Percentiles rank a stretch among this genome's conserved stretches.
phyloP scores from a whole-genome alignment of 176 grass and related monocot genomes.

The Rhynchospora pubera region DNA sequence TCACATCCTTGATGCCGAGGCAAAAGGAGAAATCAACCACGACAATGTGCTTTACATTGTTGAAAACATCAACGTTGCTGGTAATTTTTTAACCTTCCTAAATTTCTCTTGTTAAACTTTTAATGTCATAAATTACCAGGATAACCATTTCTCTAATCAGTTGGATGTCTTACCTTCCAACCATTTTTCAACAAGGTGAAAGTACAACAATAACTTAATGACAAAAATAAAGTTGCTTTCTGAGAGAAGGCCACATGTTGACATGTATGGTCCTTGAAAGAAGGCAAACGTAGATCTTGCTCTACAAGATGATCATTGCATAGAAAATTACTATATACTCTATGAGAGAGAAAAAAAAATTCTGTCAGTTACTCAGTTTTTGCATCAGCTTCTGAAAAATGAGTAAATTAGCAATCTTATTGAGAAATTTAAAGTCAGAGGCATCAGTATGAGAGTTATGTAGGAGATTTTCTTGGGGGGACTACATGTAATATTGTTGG shows the following conservation, averaged over 20 bases:
- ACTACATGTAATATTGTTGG: background rate
- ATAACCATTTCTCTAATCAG: background rate
- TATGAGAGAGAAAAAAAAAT: background rate
- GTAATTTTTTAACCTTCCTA: conserved; percentile 15
- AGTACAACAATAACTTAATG: background rate
- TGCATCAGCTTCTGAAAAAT: background rate
- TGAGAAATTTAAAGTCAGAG: background rate
- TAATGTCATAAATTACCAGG: background rate
- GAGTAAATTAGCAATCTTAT: background rate
- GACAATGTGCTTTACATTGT: conserved; percentile 57
- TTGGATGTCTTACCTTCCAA: background rate
- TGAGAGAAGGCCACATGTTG: background rate
- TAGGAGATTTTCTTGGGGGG: background rate
- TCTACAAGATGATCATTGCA: background rate
- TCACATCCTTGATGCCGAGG: conserved; percentile 44
- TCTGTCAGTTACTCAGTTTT: background rate
- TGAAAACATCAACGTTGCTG: conserved; percentile 43
- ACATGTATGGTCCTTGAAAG: background rate
- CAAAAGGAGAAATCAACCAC: conserved; percentile 43
- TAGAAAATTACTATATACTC: background rate
- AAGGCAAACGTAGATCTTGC: background rate
- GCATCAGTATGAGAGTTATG: background rate
- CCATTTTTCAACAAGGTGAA: background rate
- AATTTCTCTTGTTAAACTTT: background rate
- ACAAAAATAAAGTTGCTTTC: background rate